phyloP scores from a whole-genome alignment of 1,139 yeast genomes.

The Hanseniaspora sp. region DNA sequence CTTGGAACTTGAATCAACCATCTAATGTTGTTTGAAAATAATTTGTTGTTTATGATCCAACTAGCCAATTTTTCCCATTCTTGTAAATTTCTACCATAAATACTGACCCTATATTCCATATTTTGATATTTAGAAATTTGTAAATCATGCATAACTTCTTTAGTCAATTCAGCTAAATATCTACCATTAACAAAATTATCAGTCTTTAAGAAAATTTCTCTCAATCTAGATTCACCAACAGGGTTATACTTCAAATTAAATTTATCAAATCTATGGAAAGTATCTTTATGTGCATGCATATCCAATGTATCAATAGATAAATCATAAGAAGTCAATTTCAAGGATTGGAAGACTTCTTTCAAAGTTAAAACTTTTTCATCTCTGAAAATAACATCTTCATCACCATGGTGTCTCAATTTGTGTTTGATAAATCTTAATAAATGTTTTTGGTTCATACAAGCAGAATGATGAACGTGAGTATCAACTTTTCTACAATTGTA shows the following conservation, averaged over 20 bases:
- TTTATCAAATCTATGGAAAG: slow-evolving; percentile 95
- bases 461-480: slow-evolving; percentile 97
- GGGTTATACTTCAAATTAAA: slow-evolving; percentile 96
- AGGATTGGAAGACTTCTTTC: slow-evolving; percentile 76
- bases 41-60: slow-evolving; percentile 89
- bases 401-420: slow-evolving; percentile 67
- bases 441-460: slow-evolving; percentile 98
- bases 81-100: slow-evolving; percentile 76
- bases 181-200: slow-evolving; percentile 84
- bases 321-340: slow-evolving; percentile 86
- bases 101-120: slow-evolving; percentile 90
- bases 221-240: slow-evolving; percentile 89
- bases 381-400: slow-evolving; percentile 84
- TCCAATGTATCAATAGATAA: slow-evolving; percentile 91
- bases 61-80: slow-evolving; percentile 95
- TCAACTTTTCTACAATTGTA: slow-evolving; percentile 97
- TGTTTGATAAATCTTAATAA: slow-evolving; percentile 86
- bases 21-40: slow-evolving; percentile 85
- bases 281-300: slow-evolving; percentile 98
- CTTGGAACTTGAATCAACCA: slow-evolving; percentile 96
- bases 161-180: slow-evolving; percentile 84
- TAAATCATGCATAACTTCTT: slow-evolving; percentile 84
- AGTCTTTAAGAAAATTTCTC: slow-evolving; percentile 91
- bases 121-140: slow-evolving; percentile 93
- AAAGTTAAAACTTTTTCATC: slow-evolving; percentile 86